These are phyloP conservation scores for Candida dubliniensis DNA, from an alignment of 1,139 yeast genomes.

Conservation along the genomic window DNA sequence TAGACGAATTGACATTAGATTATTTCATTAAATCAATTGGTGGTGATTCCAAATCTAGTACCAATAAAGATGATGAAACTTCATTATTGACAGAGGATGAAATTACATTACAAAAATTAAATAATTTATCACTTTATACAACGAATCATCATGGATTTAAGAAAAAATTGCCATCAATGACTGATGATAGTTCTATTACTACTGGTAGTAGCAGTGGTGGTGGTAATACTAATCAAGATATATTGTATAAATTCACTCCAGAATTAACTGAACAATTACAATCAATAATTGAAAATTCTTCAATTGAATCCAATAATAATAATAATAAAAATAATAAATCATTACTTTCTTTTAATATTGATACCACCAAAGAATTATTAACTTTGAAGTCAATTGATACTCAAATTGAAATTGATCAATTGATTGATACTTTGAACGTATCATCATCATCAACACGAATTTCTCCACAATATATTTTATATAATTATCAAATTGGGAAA, in stretches of 20 bases:
- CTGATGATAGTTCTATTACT: conserved; percentile 13
- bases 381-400: conserved; percentile 18
- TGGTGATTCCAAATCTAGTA: conserved; percentile 15
- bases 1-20: conserved; percentile 56
- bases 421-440: conserved; percentile 24
- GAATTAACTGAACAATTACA: conserved; percentile 26
- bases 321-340: conserved; percentile 16
- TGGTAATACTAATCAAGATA: conserved; percentile 13
- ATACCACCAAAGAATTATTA: conserved; percentile 29
- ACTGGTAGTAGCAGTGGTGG: background rate
- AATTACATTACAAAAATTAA: conserved; percentile 46
- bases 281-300: conserved; percentile 17
- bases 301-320: conserved; percentile 37
- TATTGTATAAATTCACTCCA: conserved; percentile 31
- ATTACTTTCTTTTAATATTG: conserved; percentile 36
- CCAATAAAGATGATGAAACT: conserved; percentile 25
- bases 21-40: conserved; percentile 40
- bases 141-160: conserved; percentile 17
- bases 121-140: conserved; percentile 19
- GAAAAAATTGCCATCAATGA: conserved; percentile 40
- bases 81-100: conserved; percentile 55
- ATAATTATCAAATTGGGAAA: conserved; percentile 31
- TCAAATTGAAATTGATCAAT: conserved; percentile 20
- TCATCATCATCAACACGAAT: conserved; percentile 9
- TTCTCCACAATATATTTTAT: conserved; percentile 57